Evolutionary conservation across 1,284 basidiomycete genomes (phyloP).

Genomic region (Ganoderma multipileum): DNA sequence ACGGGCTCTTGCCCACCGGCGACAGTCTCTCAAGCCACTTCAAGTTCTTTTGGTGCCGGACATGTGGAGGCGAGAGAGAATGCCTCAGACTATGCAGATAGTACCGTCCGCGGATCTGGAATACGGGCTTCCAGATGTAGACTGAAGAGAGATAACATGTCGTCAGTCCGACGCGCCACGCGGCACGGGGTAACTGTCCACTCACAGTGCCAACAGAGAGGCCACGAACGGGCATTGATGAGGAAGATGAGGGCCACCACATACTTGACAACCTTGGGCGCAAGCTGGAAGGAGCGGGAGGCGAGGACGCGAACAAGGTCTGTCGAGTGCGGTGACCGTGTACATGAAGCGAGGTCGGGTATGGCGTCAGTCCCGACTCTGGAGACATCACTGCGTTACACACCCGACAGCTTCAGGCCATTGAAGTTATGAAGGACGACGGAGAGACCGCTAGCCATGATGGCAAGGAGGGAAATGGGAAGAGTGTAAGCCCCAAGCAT

Average conservation of each 20-base stretch:
- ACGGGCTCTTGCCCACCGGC: constrained; percentile 64
- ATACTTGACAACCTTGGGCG: constrained; percentile 35
- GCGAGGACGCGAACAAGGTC: constrained; percentile 82
- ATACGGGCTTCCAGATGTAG: constrained; percentile 60
- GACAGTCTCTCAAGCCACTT: constrained; percentile 53
- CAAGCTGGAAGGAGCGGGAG: constrained; percentile 52
- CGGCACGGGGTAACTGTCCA: constrained; percentile 22
- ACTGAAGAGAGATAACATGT: constrained; percentile 45
- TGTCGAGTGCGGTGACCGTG: constrained; percentile 63
- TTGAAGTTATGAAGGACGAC: constrained; percentile 7
- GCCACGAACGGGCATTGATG: constrained; percentile 63
- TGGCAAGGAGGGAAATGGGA: not conserved
- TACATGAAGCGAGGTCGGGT: constrained; percentile 63
- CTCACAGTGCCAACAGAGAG: constrained; percentile 73
- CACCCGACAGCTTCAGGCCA: constrained; percentile 11
- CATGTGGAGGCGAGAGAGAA: constrained; percentile 47
- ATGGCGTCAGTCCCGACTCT: constrained; percentile 66
- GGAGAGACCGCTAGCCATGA: constrained; percentile 11
- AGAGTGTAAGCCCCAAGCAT: not conserved
- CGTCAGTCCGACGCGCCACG: not conserved
- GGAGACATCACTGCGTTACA: not conserved
- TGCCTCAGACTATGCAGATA: constrained; percentile 46
- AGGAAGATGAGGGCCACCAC: constrained; percentile 47
- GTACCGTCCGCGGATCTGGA: constrained; percentile 46
- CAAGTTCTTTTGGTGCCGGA: constrained; percentile 38